Conservation (phyloP, 2,329 filamentous ascomycete genomes). For the Venturia oleaginea region DNA sequence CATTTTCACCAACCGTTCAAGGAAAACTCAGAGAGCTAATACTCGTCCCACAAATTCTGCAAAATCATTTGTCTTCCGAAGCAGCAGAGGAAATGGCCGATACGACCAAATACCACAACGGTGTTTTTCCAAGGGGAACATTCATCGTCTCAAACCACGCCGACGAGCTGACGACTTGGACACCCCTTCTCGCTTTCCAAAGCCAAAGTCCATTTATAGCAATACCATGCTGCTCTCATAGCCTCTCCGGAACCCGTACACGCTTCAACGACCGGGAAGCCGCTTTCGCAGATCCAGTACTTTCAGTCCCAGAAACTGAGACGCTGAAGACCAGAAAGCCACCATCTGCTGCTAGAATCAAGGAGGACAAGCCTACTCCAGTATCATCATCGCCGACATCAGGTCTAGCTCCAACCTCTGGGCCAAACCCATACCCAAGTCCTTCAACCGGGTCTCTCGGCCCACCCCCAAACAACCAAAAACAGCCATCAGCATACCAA, state of each 20-base stretch:
- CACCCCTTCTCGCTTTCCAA: slow-evolving; percentile 71
- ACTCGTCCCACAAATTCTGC: slow-evolving; percentile 47
- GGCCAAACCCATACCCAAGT: background rate
- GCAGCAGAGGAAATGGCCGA: background rate
- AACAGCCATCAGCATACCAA: slow-evolving; percentile 63
- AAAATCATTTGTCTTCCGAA: background rate
- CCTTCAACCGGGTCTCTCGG: slow-evolving; percentile 24
- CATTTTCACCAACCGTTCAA: slow-evolving; percentile 49
- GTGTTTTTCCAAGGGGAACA: slow-evolving; percentile 61
- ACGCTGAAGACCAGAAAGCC: background rate
- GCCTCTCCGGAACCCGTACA: slow-evolving; percentile 64
- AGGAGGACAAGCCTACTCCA: background rate
- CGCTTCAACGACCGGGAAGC: slow-evolving; percentile 32
- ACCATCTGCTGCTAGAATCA: background rate
- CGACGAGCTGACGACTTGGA: slow-evolving; percentile 94
- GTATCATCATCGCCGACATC: background rate
- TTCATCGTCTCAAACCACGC: slow-evolving; percentile 98
- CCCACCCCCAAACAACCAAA: slow-evolving; percentile 21
- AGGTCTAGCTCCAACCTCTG: background rate
- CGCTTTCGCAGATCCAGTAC: no score
- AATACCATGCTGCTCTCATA: slow-evolving; percentile 92
- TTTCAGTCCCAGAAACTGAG: background rate
- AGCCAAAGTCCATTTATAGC: slow-evolving; percentile 76
- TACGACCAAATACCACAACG: slow-evolving; percentile 40
- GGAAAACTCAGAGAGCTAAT: slow-evolving; percentile 48